Conservation (phyloP, 2,329 filamentous ascomycete genomes). For the Penicillium frequentans region DNA sequence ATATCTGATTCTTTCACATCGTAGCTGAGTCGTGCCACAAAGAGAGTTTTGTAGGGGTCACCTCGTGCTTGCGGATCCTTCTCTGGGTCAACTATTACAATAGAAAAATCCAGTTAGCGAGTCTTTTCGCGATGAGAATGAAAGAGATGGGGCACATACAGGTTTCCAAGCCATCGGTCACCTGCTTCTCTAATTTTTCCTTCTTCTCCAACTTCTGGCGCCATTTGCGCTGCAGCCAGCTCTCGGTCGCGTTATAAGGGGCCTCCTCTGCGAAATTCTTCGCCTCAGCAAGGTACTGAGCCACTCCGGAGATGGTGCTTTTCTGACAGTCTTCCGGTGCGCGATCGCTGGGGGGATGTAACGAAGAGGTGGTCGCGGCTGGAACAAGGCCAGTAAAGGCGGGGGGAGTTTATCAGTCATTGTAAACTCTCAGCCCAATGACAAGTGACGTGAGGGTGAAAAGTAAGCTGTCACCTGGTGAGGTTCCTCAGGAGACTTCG, state of each 20-base stretch:
- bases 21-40: conserved; percentile 87
- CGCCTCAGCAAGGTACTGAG: conserved; percentile 70
- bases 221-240: conserved; percentile 86
- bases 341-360: conserved; percentile 83
- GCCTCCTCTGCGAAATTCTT: conserved; percentile 77
- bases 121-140: neutral
- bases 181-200: conserved; percentile 61
- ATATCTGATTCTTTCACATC: conserved; percentile 86
- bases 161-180: conserved; percentile 63
- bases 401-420: conserved; percentile 98
- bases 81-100: conserved; percentile 67
- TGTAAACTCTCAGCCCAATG: conserved; percentile 26
- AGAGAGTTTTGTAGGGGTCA: conserved; percentile 92
- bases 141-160: conserved; percentile 52
- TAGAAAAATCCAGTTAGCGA: conserved; percentile 5
- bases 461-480: conserved; percentile 16
- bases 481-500: conserved; percentile 20
- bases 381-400: conserved; percentile 90
- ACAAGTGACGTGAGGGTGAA: conserved; percentile 17
- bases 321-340: conserved; percentile 81
- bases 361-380: conserved; percentile 85
- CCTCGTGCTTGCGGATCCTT: conserved; percentile 88
- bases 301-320: conserved; percentile 70
- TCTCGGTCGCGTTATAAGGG: conserved; percentile 79
- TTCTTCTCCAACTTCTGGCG: conserved; percentile 80